A percentile compares a stretch with the other conserved stretches of the same genome.
These are phyloP conservation scores for Nidula microcarpa DNA, from an alignment of 768 basidiomycete species.

Conservation along the genomic window DNA sequence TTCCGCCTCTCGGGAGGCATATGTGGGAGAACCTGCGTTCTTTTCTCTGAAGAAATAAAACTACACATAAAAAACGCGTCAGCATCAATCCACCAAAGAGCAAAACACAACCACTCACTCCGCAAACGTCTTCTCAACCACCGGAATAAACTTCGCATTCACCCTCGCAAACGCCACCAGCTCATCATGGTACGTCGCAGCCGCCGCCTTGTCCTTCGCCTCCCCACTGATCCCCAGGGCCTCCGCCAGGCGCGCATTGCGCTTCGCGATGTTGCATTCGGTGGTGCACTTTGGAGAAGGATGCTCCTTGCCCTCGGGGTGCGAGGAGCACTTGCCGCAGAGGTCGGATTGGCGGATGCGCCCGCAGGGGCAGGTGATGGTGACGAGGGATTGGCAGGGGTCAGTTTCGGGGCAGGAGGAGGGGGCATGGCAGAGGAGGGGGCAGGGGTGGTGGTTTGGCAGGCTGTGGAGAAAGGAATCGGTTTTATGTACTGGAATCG, in stretches of 20 bases:
- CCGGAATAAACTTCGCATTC: slow-evolving; percentile 61
- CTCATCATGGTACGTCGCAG: slow-evolving; percentile 59
- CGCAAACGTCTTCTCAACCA: slow-evolving; percentile 80
- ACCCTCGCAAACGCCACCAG: slow-evolving; percentile 56
- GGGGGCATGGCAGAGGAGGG: slow-evolving; percentile 83
- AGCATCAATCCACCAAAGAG: slow-evolving; percentile 9
- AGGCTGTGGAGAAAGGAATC: slow-evolving; percentile 34
- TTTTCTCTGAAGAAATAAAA: slow-evolving; percentile 67
- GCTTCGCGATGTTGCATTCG: slow-evolving; percentile 81
- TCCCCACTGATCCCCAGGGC: slow-evolving; percentile 81
- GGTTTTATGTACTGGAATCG: not conserved
- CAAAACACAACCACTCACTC: slow-evolving; percentile 51
- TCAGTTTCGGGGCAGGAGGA: slow-evolving; percentile 76
- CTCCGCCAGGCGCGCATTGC: slow-evolving; percentile 86
- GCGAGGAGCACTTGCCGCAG: slow-evolving; percentile 61
- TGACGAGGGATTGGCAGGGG: slow-evolving; percentile 68
- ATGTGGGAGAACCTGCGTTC: slow-evolving; percentile 69
- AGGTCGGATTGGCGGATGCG: slow-evolving; percentile 68
- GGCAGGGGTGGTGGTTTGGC: slow-evolving; percentile 73
- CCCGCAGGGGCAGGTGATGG: slow-evolving; percentile 79
- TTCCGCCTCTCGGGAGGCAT: slow-evolving; percentile 80
- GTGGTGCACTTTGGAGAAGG: slow-evolving; percentile 63
- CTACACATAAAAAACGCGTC: slow-evolving; percentile 26
- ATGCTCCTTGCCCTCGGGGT: slow-evolving; percentile 36
- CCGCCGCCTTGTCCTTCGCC: slow-evolving; percentile 28